Evolutionary conservation across 2,329 filamentous ascomycete genomes (phyloP).

Genomic region (Clonostachys byssicola): DNA sequence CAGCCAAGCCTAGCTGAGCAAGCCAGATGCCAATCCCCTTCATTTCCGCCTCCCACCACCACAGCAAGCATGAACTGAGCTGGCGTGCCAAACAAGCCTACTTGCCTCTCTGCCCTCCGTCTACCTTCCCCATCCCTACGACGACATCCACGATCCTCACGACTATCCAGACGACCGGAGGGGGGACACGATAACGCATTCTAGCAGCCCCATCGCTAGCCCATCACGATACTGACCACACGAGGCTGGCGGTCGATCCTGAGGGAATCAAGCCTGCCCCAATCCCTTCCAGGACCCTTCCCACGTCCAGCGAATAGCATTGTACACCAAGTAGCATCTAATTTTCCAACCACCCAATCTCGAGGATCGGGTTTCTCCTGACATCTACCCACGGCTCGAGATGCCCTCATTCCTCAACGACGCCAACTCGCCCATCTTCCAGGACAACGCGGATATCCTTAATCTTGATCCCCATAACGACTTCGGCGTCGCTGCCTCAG

Average conservation of each 20-base stretch:
- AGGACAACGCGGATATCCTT: constrained; percentile 34
- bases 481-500: constrained; percentile 20
- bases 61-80: no score
- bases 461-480: constrained; percentile 35
- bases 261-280: no score
- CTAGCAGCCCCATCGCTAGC: no score
- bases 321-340: no score
- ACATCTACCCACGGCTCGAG: constrained; percentile 11
- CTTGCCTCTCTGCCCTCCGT: not conserved
- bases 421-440: constrained; percentile 35
- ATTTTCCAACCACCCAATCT: constrained; percentile 20
- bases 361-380: no score
- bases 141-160: not conserved
- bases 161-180: no score
- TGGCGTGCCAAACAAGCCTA: no score
- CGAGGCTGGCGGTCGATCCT: no score
- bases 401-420: constrained; percentile 54
- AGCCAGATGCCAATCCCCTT: constrained; percentile 1
- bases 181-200: no score
- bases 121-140: not conserved
- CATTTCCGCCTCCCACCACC: constrained; percentile 1
- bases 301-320: no score
- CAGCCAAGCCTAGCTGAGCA: not conserved
- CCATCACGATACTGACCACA: no score
- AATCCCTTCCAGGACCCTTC: no score